Base-by-base conservation (phyloP, 2,329 filamentous ascomycete species). In the Aciculosporium take region DNA sequence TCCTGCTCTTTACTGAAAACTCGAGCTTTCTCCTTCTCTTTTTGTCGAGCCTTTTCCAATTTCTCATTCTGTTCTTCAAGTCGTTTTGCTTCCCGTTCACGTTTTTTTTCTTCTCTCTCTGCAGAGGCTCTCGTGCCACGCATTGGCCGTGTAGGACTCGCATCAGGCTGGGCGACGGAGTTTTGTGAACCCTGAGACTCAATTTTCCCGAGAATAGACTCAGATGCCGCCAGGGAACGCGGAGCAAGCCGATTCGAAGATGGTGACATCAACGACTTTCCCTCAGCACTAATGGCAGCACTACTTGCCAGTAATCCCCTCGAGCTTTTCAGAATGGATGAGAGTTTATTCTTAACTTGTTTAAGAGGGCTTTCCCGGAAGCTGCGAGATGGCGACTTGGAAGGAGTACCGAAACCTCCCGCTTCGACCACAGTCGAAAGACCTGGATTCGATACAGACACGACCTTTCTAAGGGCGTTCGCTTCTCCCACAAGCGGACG, bases 281-380 rank as follows among this genome's bases (percentile, higher is more conserved):
- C 72, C 49, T 80, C 76, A 0, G 75, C 75, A 50, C 74, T 79
- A 29, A 74, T 62, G 13, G 70, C 74, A 3, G 75, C 76, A 50
- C 76, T 89, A 50, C 83, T 93, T 15, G 81, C 85, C 47, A 95
- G 80, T 37, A 95, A 74, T 12, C 81, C 84, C 58, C 84, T 89
- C 4, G 88, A 91, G 42, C 81, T 84, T 61, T 87, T 88, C 51
- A 95, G 68, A 45, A 94, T 87, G 8, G 88, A 94, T 36, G 89
- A 93, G 37, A 96, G 69, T 57, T 87, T 93, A 54, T 84, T 85
- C 64, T 94, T 96, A 23, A 91, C 88, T 39, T 91, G 86, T 60
- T 88, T 94, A 45, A 95, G 62, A 5, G 86, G 86, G 44, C 82
- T 89, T 49, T 93, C 87, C 7, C 71, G 68, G 51, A 74, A 67